phyloP scores from a whole-genome alignment of 2,329 filamentous ascomycete genomes.

The Orbilia oligospora region DNA sequence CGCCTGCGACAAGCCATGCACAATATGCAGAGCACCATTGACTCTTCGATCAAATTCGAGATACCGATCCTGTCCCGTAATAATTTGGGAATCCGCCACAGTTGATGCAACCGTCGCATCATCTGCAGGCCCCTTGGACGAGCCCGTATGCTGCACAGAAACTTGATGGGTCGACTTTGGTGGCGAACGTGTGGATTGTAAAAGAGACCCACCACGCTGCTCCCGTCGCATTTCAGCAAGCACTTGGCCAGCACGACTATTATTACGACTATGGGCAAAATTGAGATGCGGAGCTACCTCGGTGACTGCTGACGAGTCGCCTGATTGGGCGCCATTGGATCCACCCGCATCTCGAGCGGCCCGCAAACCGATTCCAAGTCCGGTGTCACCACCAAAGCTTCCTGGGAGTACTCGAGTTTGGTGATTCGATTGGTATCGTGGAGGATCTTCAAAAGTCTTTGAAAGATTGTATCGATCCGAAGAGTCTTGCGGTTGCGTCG shows the following conservation, averaged over 20 bases:
- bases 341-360: constrained; percentile 32
- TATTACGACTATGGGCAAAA: constrained; percentile 30
- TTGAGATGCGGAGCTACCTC: constrained; percentile 50
- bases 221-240: constrained; percentile 49
- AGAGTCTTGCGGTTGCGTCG: constrained; percentile 49
- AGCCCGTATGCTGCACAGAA: constrained; percentile 24
- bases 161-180: constrained; percentile 33
- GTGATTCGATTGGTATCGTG: constrained; percentile 52
- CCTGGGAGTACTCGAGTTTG: constrained; percentile 24
- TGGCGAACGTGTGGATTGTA: constrained; percentile 48
- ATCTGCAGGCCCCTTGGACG: constrained; percentile 34
- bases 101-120: constrained; percentile 46
- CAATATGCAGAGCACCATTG: constrained; percentile 54
- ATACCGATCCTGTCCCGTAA: constrained; percentile 50
- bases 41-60: constrained; percentile 50
- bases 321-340: constrained; percentile 38
- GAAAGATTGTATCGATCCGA: constrained; percentile 53
- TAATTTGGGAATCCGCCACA: constrained; percentile 46
- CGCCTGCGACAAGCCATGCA: constrained; percentile 44
- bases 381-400: constrained; percentile 48
- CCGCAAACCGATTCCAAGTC: constrained; percentile 38
- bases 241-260: constrained; percentile 8
- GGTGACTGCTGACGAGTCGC: constrained; percentile 51
- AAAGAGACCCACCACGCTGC: constrained; percentile 24
- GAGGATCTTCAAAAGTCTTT: constrained; percentile 56